Conservation (phyloP, 179 eudicot species). For the Beta macrorhiza region DNA sequence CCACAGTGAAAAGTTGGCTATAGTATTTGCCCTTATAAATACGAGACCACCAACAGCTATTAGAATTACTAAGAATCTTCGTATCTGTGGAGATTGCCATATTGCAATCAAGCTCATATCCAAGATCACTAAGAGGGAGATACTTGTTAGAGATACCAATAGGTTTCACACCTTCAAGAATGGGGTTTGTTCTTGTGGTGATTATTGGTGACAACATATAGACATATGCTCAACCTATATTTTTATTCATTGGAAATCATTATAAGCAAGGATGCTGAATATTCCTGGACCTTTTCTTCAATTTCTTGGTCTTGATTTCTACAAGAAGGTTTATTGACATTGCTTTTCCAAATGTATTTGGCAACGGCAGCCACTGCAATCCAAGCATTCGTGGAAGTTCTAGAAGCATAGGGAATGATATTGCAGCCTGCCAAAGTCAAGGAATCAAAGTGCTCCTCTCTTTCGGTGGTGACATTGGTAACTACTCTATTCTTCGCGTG, state of each 20-base stretch:
- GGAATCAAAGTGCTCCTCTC: too few species aligned
- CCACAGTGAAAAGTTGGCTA: slow-evolving; percentile 86
- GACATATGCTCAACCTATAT: neutral
- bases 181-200: slow-evolving; percentile 81
- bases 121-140: slow-evolving; percentile 54
- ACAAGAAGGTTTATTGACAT: neutral
- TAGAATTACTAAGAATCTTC: slow-evolving; percentile 78
- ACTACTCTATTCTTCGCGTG: too few species aligned
- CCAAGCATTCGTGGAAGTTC: too few species aligned
- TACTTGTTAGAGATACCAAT: slow-evolving; percentile 75
- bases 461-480: too few species aligned
- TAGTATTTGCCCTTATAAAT: slow-evolving; percentile 65
- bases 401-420: too few species aligned
- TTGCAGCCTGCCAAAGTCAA: too few species aligned
- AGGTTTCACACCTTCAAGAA: slow-evolving; percentile 70
- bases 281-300: neutral
- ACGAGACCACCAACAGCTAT: slow-evolving; percentile 44
- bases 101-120: slow-evolving; percentile 73
- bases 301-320: neutral
- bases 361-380: too few species aligned
- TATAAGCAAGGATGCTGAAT: neutral
- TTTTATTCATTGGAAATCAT: neutral
- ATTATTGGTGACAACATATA: slow-evolving; percentile 63
- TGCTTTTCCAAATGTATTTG: neutral
- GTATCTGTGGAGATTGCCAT: slow-evolving; percentile 91